A percentile compares a stretch with the other conserved stretches of the same genome.
Conservation (phyloP, 306 rosid genomes). For the Inga leiocalycina region DNA sequence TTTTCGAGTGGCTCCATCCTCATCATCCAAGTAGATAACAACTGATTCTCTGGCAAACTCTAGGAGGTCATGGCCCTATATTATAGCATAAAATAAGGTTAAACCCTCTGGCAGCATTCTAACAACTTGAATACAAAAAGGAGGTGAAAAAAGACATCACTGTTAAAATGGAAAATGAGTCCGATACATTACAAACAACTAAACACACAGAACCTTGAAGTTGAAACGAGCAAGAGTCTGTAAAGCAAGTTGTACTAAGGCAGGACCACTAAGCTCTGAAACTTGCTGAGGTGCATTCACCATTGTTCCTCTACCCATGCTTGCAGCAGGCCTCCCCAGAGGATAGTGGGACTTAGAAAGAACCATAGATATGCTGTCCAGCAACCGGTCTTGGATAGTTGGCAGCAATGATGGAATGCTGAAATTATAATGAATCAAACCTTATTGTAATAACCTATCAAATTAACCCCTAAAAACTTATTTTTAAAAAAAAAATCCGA, state of each 20-base stretch:
- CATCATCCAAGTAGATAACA: conserved; percentile 93
- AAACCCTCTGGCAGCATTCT: conserved; percentile 18
- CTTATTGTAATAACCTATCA: conserved; percentile 15
- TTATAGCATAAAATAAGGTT: conserved; percentile 33
- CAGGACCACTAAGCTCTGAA: conserved; percentile 77
- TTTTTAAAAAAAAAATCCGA: background rate
- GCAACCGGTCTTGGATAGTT: conserved; percentile 89
- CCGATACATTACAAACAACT: conserved; percentile 23
- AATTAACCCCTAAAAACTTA: conserved; percentile 22
- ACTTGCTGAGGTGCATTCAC: conserved; percentile 66
- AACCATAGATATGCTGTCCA: conserved; percentile 87
- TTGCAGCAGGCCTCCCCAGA: conserved; percentile 63
- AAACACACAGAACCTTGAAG: conserved; percentile 70
- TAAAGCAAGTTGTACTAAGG: conserved; percentile 88
- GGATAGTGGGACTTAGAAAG: conserved; percentile 82
- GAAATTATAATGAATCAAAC: conserved; percentile 36
- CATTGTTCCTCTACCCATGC: conserved; percentile 59
- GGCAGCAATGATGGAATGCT: conserved; percentile 92
- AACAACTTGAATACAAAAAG: conserved; percentile 20
- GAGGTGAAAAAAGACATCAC: conserved; percentile 8
- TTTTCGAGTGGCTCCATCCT: conserved; percentile 87
- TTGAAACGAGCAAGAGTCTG: conserved; percentile 93
- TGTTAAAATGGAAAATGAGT: conserved; percentile 18
- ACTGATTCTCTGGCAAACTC: conserved; percentile 96
- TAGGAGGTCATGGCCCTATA: conserved; percentile 93